Conservation (phyloP, 352 stramenopile genomes). For the Phytophthora pluvialis region DNA sequence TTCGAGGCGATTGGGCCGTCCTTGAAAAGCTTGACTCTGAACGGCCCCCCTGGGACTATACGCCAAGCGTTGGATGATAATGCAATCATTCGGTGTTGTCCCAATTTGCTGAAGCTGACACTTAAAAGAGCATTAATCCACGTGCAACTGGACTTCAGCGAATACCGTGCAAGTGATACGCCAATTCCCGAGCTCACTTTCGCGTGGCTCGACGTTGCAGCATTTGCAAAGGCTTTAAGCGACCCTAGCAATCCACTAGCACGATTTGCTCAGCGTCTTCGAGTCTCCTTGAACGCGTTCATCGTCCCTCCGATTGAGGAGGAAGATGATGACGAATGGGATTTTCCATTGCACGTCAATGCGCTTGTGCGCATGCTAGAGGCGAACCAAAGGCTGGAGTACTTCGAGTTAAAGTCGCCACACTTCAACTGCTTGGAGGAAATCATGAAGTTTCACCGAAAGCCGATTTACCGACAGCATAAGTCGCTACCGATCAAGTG, state of each 20-base stretch:
- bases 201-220: background rate
- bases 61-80: background rate
- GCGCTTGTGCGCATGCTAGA: background rate
- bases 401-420: background rate
- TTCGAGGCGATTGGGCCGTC: background rate
- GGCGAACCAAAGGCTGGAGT: background rate
- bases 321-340: background rate
- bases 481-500: too few species aligned
- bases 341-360: background rate
- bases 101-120: conserved; percentile 13
- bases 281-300: background rate
- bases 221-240: background rate
- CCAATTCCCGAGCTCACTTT: background rate
- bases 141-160: conserved; percentile 8
- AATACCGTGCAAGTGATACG: conserved; percentile 2
- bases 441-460: background rate
- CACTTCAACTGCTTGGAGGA: background rate
- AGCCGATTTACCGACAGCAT: background rate
- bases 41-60: background rate
- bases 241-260: conserved; percentile 5
- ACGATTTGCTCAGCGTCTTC: background rate
- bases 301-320: background rate
- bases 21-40: background rate
- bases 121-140: background rate
- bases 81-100: conserved; percentile 9